These are phyloP conservation scores for Penicillium egyptiacum DNA, from an alignment of 495 filamentous ascomycete species.

Conservation along the genomic window DNA sequence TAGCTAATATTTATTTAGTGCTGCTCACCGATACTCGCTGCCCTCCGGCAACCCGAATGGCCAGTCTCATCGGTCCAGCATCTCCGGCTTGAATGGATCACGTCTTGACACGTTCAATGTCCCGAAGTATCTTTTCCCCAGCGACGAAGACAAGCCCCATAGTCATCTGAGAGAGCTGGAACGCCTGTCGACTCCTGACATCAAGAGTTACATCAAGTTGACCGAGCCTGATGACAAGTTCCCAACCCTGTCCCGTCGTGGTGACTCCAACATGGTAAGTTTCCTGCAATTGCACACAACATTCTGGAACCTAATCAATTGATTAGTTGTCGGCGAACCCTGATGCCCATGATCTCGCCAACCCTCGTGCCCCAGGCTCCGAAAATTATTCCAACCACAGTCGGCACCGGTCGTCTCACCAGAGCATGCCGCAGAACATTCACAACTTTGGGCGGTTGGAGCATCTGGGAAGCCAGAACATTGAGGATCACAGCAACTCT, in stretches of 20 bases:
- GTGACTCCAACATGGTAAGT: constrained; percentile 69
- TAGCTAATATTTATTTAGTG: constrained; percentile 48
- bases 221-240: constrained; percentile 79
- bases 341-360: constrained; percentile 76
- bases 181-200: constrained; percentile 57
- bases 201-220: constrained; percentile 69
- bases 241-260: constrained; percentile 72
- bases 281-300: neutral
- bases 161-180: constrained; percentile 48
- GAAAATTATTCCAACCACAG: constrained; percentile 65
- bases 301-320: neutral
- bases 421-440: constrained; percentile 71
- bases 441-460: constrained; percentile 41
- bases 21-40: constrained; percentile 79
- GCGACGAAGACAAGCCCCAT: constrained; percentile 64
- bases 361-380: constrained; percentile 64
- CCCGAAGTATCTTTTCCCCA: constrained; percentile 78
- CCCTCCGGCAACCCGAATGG: constrained; percentile 66
- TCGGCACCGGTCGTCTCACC: constrained; percentile 76
- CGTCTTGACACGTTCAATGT: constrained; percentile 72
- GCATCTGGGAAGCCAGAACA: constrained; percentile 26
- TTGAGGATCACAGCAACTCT: constrained; percentile 22
- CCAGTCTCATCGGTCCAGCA: constrained; percentile 51
- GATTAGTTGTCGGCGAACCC: constrained; percentile 75
- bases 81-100: constrained; percentile 44